Evolutionary conservation across 2,329 filamentous ascomycete species (phyloP).

Genomic region (Microdochium trichocladiopsis): DNA sequence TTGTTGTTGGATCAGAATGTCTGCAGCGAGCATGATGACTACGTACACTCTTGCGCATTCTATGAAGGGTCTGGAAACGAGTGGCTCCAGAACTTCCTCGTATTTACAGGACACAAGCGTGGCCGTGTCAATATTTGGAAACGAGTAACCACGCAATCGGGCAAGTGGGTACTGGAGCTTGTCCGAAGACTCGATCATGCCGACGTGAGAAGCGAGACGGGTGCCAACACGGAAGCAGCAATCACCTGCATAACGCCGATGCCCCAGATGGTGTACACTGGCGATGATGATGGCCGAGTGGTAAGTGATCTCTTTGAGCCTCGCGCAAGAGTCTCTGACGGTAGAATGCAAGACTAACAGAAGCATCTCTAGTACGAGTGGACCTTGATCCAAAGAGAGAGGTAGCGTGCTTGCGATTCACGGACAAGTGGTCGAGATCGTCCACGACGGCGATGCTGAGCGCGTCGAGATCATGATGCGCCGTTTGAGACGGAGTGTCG

Average conservation of each 20-base stretch:
- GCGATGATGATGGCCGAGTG: slow-evolving; percentile 88
- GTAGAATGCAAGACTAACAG: background rate
- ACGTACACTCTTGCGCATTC: slow-evolving; percentile 76
- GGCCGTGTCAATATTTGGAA: slow-evolving; percentile 79
- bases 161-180: slow-evolving; percentile 69
- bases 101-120: slow-evolving; percentile 82
- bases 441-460: background rate
- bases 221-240: slow-evolving; percentile 51
- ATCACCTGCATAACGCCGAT: slow-evolving; percentile 85
- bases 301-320: slow-evolving; percentile 43
- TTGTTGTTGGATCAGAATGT: slow-evolving; percentile 76
- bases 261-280: slow-evolving; percentile 80
- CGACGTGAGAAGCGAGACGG: slow-evolving; percentile 58
- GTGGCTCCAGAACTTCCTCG: slow-evolving; percentile 78
- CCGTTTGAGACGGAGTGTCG: too few species aligned
- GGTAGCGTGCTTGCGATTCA: slow-evolving; percentile 33
- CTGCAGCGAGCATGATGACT: slow-evolving; percentile 64
- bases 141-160: slow-evolving; percentile 42
- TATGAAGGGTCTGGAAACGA: slow-evolving; percentile 89
- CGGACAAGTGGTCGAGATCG: background rate
- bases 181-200: slow-evolving; percentile 77
- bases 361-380: slow-evolving; percentile 46
- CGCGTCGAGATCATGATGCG: background rate
- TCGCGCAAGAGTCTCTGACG: background rate
- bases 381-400: slow-evolving; percentile 51